phyloP scores from a whole-genome alignment of 2,329 filamentous ascomycete species.

The Microdochium trichocladiopsis region DNA sequence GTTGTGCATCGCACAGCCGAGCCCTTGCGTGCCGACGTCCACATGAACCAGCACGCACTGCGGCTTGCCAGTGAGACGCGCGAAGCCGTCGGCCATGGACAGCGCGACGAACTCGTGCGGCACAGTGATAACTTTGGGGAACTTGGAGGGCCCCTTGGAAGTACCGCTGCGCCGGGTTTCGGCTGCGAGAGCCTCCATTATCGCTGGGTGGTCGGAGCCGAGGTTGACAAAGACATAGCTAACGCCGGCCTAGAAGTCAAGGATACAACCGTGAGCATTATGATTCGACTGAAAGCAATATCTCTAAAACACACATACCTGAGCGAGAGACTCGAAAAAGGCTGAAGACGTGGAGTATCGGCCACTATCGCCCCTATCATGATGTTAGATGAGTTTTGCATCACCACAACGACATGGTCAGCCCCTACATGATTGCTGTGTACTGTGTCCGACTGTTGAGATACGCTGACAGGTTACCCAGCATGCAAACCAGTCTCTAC shows the following conservation, averaged over 20 bases:
- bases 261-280: no score
- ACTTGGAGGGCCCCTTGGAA: constrained; percentile 69
- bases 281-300: not conserved
- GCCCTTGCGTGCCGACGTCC: constrained; percentile 68
- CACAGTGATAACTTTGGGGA: constrained; percentile 63
- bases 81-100: constrained; percentile 71
- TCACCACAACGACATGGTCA: no score
- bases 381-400: no score
- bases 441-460: no score
- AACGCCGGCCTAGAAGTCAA: constrained; percentile 37
- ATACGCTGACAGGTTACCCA: no score
- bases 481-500: no score
- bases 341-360: constrained; percentile 65
- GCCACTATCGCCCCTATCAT: no score
- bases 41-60: constrained; percentile 70
- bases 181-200: constrained; percentile 69
- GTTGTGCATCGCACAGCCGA: constrained; percentile 68
- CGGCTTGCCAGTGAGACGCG: constrained; percentile 56
- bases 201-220: constrained; percentile 58
- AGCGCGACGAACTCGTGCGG: constrained; percentile 61
- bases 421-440: no score
- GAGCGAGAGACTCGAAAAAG: constrained; percentile 70
- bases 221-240: constrained; percentile 53
- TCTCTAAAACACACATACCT: constrained; percentile 49
- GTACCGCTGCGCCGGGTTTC: no score